Evolutionary conservation across 1,284 basidiomycete species (phyloP), one percentile per base, ranked within the genome.

Genomic region (Polyporus tsugae): DNA sequence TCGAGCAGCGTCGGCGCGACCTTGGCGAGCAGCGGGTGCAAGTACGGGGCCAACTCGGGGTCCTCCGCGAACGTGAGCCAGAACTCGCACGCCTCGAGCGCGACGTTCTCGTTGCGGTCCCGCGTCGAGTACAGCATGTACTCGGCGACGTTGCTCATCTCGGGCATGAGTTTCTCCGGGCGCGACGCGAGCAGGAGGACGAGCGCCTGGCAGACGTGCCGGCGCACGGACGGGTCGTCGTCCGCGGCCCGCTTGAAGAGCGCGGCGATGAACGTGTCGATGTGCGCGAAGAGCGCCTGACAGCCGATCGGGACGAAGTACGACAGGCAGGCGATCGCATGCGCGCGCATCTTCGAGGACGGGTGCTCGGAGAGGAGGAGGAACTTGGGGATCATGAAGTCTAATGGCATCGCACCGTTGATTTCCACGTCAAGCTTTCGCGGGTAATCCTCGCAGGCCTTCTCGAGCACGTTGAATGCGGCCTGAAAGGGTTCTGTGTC

Each of bases 61-160:
- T 99, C 96, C 80, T 99, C 98, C 19, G 98, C 96, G 78, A 99
- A 99, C 1, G 97, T 98, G 72, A 99, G 88, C 98, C 98, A 99
- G 82, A 99, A 99, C 85, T 99, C 98, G 87, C 96, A 98, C 15
- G 98, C 98, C 82, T 98, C 97, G 53, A 98, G 85, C 4, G 96
- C 96, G 64, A 98, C 96, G 67, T 91, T 91, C 82, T 98, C 96
- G 80, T 99, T 95, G 82, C 94, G 92, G 85, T 99, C 97, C 80
- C 97, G 95, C 11, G 96, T 99, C 44, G 96, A 98, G 83, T 97
- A 99, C 49, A 99, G 88, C 95, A 99, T 99, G 82, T 98, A 99
- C 79, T 98, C 96, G 52, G 98, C 97, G 57, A 99, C 96, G 75
- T 96, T 97, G 62, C 85, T 82, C 89, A 99, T 95, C 80, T 99